A percentile compares a stretch with the other conserved stretches of the same genome.
These are phyloP conservation scores for Neohortaea acidophila DNA, from an alignment of 495 filamentous ascomycete genomes.

Conservation along the genomic window DNA sequence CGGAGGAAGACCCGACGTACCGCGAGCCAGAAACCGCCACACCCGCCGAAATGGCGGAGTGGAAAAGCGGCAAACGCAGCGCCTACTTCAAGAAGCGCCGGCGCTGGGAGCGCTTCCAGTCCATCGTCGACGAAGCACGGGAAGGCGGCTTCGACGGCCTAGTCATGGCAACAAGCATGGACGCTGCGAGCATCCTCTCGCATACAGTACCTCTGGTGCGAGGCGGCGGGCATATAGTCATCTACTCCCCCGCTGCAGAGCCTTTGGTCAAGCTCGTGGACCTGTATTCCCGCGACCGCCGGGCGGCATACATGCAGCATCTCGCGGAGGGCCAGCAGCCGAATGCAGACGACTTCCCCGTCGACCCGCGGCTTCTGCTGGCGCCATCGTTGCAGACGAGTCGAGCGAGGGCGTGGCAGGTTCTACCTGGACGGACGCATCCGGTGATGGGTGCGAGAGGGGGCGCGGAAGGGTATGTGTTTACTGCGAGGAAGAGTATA, in stretches of 20 bases:
- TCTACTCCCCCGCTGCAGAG: slow-evolving; percentile 69
- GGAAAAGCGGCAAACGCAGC: slow-evolving; percentile 64
- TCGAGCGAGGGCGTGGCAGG: slow-evolving; percentile 66
- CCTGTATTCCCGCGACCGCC: slow-evolving; percentile 58
- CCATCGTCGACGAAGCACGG: slow-evolving; percentile 56
- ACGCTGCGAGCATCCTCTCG: slow-evolving; percentile 57
- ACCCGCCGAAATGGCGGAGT: slow-evolving; percentile 38
- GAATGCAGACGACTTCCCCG: slow-evolving; percentile 50
- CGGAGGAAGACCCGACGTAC: slow-evolving; percentile 55
- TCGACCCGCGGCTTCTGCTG: slow-evolving; percentile 71
- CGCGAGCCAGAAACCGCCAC: slow-evolving; percentile 40
- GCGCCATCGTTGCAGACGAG: slow-evolving; percentile 66
- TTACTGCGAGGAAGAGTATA: slow-evolving; percentile 65
- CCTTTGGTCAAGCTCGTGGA: slow-evolving; percentile 60
- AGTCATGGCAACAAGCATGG: slow-evolving; percentile 65
- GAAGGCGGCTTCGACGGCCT: slow-evolving; percentile 70
- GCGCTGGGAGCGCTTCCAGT: slow-evolving; percentile 53
- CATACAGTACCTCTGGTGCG: slow-evolving; percentile 60
- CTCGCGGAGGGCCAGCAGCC: slow-evolving; percentile 25
- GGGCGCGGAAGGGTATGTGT: slow-evolving; percentile 80
- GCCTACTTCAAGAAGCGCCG: slow-evolving; percentile 73
- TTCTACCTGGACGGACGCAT: slow-evolving; percentile 81
- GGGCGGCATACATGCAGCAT: slow-evolving; percentile 48
- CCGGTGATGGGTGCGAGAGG: slow-evolving; percentile 80
- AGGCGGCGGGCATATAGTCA: slow-evolving; percentile 69